Evolutionary conservation across 2,329 filamentous ascomycete species (phyloP), one percentile per base, ranked within the genome.

Genomic region (Alternaria arbusti): DNA sequence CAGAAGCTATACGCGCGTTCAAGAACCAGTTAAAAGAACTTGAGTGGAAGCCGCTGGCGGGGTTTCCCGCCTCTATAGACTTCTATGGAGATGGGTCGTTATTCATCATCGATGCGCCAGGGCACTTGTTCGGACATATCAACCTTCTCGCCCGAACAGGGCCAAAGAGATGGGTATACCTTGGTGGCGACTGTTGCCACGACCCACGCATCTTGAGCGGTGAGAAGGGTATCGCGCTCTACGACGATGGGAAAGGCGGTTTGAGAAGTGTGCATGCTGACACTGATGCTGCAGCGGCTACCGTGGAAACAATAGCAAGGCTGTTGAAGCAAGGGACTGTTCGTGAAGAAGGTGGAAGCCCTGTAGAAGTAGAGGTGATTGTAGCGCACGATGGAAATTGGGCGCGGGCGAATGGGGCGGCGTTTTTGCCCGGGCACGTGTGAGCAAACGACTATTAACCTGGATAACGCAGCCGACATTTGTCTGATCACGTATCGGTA

Each of bases 121-220:
- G 86, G 0, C 86, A 87, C 69, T 64, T 87, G 0, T 80, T 80
- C 5, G 85, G 85, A 0, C 86, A 87, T 62, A 71, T 87, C 1
- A 87, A 86, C 63, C 64, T 86, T 1, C 78, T 87, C 0, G 82
- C 78, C 8, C 78, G 83, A 0, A 79, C 78, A 0, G 79, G 70
- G 0, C 72, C 77, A 5, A 59, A 68, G 47, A 80, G 79, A 43
- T 86, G 83, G 78, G 76, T 86, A 1, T 84, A 83, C 67, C 80
- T 88, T 0, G 84, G 81, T 8, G 86, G 85, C 0, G 86, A 88
- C 68, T 83, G 83, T 30, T 88, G 84, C 63, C 86, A 88, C 66
- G 85, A 88, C 69, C 74, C 75, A 1, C 71, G 86, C 43, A 80
- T 88, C 3, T 71, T 88, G 71, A 82, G 75, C 1, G 84, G 85